Evolutionary conservation across 2,329 filamentous ascomycete genomes (phyloP), one percentile per base, ranked within the genome.

Genomic region (Pyricularia sp.): DNA sequence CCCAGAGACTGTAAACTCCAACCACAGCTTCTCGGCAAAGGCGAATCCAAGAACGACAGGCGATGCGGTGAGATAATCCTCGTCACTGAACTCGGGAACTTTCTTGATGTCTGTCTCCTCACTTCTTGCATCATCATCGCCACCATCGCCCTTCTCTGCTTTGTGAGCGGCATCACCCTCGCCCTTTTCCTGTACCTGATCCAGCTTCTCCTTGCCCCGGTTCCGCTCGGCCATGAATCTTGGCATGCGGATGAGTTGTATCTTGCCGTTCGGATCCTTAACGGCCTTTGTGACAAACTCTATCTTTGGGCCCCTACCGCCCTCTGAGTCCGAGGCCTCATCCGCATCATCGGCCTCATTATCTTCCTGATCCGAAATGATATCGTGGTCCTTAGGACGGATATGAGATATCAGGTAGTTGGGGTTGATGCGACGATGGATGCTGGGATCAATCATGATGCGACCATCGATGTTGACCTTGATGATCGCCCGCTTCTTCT

Each of bases 21-120:
- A 82, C 93, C 92, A 97, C 10, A 91, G 80, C 76, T 96, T 96
- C 75, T 96, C 91, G 0, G 85, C 86, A 73, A 96, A 96, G 0
- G 90, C 85, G 70, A 96, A 96, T 0, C 92, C 93, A 1, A 96
- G 82, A 0, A 96, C 90, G 0, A 96, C 87, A 0, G 92, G 89
- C 1, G 90, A 93, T 1, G 91, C 87, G 62, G 96, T 88, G 6
- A 96, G 79, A 28, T 94, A 88, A 69, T 96, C 90, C 67, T 96
- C 91, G 62, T 94, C 90, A 0, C 83, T 89, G 73, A 94, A 93
- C 24, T 83, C 79, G 3, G 73, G 67, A 19, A 69, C 69, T 65
- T 75, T 75, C 53, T 76, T 68, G 61, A 74, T 72, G 31, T 71
- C 68, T 2, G 70, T 67, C n/a, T 73, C 72, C 4, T 70, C 71